phyloP scores from a whole-genome alignment of 169 alveolate species.

The Cryptosporidium xiaoi region DNA sequence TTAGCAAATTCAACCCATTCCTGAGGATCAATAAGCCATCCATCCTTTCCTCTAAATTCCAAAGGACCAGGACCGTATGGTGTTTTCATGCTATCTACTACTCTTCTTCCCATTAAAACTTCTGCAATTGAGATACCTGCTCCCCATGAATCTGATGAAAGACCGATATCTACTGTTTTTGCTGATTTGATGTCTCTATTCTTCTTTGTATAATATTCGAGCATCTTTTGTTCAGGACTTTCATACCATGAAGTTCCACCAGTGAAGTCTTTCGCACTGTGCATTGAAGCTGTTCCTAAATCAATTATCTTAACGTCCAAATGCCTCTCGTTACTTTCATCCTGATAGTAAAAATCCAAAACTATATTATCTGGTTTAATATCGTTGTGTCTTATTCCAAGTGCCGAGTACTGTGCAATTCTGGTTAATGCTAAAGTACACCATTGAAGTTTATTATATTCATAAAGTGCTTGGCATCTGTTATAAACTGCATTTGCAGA shows the following conservation, averaged over 20 bases:
- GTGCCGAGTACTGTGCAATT: slow-evolving; percentile 82
- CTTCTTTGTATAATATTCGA: slow-evolving; percentile 86
- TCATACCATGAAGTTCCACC: slow-evolving; percentile 91
- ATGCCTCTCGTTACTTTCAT: slow-evolving; percentile 78
- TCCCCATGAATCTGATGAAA: slow-evolving; percentile 89
- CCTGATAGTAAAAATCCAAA: slow-evolving; percentile 82
- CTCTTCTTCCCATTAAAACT: slow-evolving; percentile 84
- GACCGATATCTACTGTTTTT: slow-evolving; percentile 80
- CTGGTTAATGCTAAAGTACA: slow-evolving; percentile 86
- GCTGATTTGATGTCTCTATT: slow-evolving; percentile 82
- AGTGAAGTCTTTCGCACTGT: slow-evolving; percentile 85
- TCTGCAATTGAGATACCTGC: slow-evolving; percentile 88
- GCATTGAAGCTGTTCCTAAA: slow-evolving; percentile 89
- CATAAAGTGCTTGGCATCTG: slow-evolving; percentile 83
- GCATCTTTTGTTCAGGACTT: slow-evolving; percentile 88
- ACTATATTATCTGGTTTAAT: slow-evolving; percentile 88
- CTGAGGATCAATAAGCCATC: slow-evolving; percentile 69
- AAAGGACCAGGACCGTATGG: slow-evolving; percentile 87
- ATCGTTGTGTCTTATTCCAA: slow-evolving; percentile 88
- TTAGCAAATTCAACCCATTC: slow-evolving; percentile 73
- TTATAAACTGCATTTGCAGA: slow-evolving; percentile 75
- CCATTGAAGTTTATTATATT: slow-evolving; percentile 87
- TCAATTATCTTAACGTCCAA: slow-evolving; percentile 86
- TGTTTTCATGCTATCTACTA: slow-evolving; percentile 83
- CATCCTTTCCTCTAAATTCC: slow-evolving; percentile 81